A percentile compares a stretch with the other conserved stretches of the same genome.
These are phyloP conservation scores for Ophiocordyceps camponoti-saundersi DNA, from an alignment of 2,329 filamentous ascomycete species.

Conservation along the genomic window DNA sequence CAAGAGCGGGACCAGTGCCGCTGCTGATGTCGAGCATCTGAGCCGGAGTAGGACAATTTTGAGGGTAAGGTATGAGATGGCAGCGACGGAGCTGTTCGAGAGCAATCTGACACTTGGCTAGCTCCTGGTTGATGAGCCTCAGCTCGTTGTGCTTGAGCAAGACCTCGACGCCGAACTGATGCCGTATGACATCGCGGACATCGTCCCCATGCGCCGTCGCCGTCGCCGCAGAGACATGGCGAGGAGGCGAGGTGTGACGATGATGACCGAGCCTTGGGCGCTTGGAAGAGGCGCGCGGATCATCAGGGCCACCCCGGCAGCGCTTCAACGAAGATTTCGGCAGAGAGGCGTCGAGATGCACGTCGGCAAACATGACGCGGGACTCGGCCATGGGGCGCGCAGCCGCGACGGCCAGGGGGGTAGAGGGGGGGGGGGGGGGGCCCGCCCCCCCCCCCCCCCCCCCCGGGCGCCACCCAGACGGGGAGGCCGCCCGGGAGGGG, in stretches of 20 bases:
- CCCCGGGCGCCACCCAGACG: no score
- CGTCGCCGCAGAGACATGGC: constrained; percentile 6
- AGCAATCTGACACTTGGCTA: constrained; percentile 86
- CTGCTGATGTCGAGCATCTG: constrained; percentile 54
- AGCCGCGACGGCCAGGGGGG: not conserved
- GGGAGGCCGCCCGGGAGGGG: no score
- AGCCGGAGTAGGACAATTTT: constrained; percentile 46
- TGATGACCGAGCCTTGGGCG: constrained; percentile 20
- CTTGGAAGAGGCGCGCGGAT: constrained; percentile 18
- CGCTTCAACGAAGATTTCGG: constrained; percentile 14
- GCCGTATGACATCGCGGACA: constrained; percentile 58
- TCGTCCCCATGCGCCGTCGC: constrained; percentile 21
- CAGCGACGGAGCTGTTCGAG: constrained; percentile 88
- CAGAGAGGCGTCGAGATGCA: constrained; percentile 1
- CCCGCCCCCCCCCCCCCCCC: no score
- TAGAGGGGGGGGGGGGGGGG: not conserved
- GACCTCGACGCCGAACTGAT: constrained; percentile 82
- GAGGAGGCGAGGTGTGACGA: constrained; percentile 1
- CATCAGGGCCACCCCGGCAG: constrained; percentile 15
- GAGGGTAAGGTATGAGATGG: constrained; percentile 79
- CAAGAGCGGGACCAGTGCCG: constrained; percentile 57
- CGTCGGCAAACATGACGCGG: not conserved
- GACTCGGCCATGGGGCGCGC: not conserved
- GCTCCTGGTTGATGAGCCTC: constrained; percentile 84
- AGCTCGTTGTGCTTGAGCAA: constrained; percentile 88